Conservation (phyloP, 2,329 filamentous ascomycete species). For the Didymella lethalis region DNA sequence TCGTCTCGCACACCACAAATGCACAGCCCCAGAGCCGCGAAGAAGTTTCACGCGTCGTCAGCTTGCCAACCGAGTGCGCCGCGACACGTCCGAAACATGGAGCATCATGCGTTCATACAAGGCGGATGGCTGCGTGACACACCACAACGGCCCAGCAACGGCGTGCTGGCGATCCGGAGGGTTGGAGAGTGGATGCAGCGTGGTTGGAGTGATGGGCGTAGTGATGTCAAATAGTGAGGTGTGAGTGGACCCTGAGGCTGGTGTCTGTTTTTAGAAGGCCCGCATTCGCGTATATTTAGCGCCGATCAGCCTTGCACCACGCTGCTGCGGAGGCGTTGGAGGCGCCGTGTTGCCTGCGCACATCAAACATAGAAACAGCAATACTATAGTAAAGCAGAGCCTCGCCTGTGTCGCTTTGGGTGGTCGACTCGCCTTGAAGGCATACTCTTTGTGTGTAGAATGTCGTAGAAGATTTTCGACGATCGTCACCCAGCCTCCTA, state of each 20-base stretch:
- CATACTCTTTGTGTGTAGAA: not conserved
- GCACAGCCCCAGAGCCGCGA: conserved; percentile 37
- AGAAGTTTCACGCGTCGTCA: conserved; percentile 49
- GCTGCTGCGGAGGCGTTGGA: conserved; percentile 7
- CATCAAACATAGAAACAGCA: conserved; percentile 9
- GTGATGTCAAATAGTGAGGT: conserved; percentile 14
- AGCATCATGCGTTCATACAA: conserved; percentile 16
- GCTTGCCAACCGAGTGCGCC: conserved; percentile 31
- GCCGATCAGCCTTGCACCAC: conserved; percentile 14
- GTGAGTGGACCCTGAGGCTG: conserved; percentile 14
- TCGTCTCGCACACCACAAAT: conserved; percentile 22
- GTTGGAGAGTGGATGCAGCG: conserved; percentile 14
- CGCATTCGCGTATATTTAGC: conserved; percentile 9
- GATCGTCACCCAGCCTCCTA: conserved; percentile 18
- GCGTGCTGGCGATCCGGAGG: conserved; percentile 14
- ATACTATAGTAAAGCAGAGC: conserved; percentile 5
- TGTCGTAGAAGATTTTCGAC: not conserved
- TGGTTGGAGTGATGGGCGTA: conserved; percentile 13
- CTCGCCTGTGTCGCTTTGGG: not conserved
- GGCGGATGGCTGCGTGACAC: not conserved
- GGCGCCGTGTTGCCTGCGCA: conserved; percentile 9
- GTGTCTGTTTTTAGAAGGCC: conserved; percentile 23
- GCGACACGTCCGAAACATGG: conserved; percentile 41
- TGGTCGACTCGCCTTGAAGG: not conserved
- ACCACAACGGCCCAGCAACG: conserved; percentile 10